Conservation (phyloP, 208 protist species). For the Angomonas desouzai region DNA sequence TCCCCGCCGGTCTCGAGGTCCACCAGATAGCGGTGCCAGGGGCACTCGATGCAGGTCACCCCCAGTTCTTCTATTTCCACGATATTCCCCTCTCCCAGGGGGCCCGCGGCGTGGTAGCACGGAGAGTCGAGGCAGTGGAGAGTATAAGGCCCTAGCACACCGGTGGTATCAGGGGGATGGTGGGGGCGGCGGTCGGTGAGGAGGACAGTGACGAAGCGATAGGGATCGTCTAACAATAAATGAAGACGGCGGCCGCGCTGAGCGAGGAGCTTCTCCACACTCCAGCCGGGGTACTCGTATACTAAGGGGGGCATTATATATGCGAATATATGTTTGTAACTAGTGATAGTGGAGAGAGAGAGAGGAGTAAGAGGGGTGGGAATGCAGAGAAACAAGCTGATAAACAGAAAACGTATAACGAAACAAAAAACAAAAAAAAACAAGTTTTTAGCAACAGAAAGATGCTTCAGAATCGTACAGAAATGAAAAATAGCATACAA, state of each 20-base stretch:
- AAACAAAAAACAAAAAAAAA: conserved; percentile 18
- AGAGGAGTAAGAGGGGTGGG: neutral
- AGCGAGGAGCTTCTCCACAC: conserved; percentile 50
- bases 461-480: neutral
- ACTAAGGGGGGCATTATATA: neutral
- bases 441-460: conserved; percentile 11
- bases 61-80: conserved; percentile 81
- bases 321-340: too few relatives aligned
- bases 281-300: conserved; percentile 82
- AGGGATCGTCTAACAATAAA: conserved; percentile 78
- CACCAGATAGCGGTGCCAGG: conserved; percentile 78
- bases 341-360: neutral
- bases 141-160: conserved; percentile 13
- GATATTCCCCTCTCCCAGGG: conserved; percentile 75
- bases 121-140: conserved; percentile 80
- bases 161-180: conserved; percentile 8
- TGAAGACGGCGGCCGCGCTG: conserved; percentile 74
- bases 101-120: conserved; percentile 81
- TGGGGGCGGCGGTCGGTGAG: conserved; percentile 20
- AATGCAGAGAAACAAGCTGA: conserved; percentile 1
- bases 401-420: conserved; percentile 15
- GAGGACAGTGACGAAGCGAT: conserved; percentile 80
- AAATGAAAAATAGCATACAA: conserved; percentile 8
- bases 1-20: conserved; percentile 69
- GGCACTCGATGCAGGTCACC: conserved; percentile 63